Evolutionary conservation across 2,329 filamentous ascomycete species (phyloP), one percentile per base, ranked within the genome.

Genomic region (Canariomyces notabilis): DNA sequence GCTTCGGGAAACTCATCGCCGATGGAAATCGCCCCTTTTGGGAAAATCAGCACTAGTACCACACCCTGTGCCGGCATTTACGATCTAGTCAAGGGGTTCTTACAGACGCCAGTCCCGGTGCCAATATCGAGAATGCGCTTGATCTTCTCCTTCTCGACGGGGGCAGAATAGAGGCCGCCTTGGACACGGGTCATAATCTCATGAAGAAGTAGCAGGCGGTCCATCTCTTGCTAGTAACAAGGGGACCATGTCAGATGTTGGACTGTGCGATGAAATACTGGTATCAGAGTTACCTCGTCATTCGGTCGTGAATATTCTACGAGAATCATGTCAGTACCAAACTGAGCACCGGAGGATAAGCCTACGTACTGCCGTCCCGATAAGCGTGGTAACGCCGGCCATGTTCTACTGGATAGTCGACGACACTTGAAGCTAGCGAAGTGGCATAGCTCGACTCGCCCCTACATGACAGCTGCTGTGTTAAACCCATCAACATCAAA

Each of bases 41-140:
- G 12, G 40, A n/a, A 6, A 37, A 20, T 15, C 7, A 15, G 40
- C 21, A 44, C n/a, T 16, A 19, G 18, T n/a, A n/a, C n/a, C n/a
- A n/a, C n/a, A n/a, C n/a, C n/a, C n/a, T n/a, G n/a, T 7, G 12
- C 21, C 15, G 14, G 14, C 14, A 35, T 6, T 3, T 34, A 19
- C 11, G 11, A 32, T n/a, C n/a, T n/a, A 32, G 16, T 5, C 8
- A 12, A 20, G 32, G 21, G 16, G n/a, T 7, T 5, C 45, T 8
- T 46, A 57, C 69, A 72, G 22, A 69, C 67, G 6, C 70, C 70
- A 2, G 66, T 70, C 4, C 70, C 70, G 0, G 68, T 70, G 11
- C 69, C 69, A n/a, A 73, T 61, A 39, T 73, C 70, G 1, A 73
- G 61, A 12, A 73, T 60, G 5, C 57, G 57, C 2, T 63, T 61